Base-by-base conservation (phyloP, 225 moss, liverwort and hornwort species). In the Neckera pumila region DNA sequence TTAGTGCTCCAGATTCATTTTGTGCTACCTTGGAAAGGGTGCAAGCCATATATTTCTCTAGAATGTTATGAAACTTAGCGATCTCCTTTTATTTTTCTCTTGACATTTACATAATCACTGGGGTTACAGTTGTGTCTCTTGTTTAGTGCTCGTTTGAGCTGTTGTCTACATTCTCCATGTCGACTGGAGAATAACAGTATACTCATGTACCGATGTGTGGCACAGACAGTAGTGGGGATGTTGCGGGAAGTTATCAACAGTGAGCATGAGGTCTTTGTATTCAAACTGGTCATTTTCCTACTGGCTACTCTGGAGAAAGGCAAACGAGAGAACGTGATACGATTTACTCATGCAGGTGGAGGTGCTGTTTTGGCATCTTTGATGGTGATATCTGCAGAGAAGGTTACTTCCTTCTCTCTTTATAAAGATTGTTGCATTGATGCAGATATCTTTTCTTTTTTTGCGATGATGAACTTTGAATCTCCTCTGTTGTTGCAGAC, bases 171-270 rank as follows among this genome's bases (percentile, higher is more conserved):
- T 86, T 36, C 86, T 82, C 33, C 45, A 54, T 75, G 67, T 77
- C 60, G 18, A 70, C 60, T 63, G 49, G 76, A 92, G 78, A 81
- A 81, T 81, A 66, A 82, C 79, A 56, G 25, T 75, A 75, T 80
- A 72, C 34, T 81, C 49, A 61, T 89, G 58, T 85, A 72, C 34
- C 54, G 76, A 72, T 81, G 54, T 82, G 56, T 91, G 59, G 76
- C 63, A 86, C 97, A 98, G 98, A 97, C 98, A 85, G 97, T 97
- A 66, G 97, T 97, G 84, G 98, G 98, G 87, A 99, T 99, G 98
- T 89, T 99, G 89, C 95, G 96, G 82, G 98, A 97, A 93, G 93
- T 99, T 45, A 93, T 96, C 82, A 94, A 96, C 85, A 97, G 92
- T 90, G 98, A 96, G 83, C 96, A 97, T 65, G 95, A 97, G 89